These are phyloP conservation scores for Medakamo hakoo DNA, from an alignment of 139 green algal species.

Conservation along the genomic window DNA sequence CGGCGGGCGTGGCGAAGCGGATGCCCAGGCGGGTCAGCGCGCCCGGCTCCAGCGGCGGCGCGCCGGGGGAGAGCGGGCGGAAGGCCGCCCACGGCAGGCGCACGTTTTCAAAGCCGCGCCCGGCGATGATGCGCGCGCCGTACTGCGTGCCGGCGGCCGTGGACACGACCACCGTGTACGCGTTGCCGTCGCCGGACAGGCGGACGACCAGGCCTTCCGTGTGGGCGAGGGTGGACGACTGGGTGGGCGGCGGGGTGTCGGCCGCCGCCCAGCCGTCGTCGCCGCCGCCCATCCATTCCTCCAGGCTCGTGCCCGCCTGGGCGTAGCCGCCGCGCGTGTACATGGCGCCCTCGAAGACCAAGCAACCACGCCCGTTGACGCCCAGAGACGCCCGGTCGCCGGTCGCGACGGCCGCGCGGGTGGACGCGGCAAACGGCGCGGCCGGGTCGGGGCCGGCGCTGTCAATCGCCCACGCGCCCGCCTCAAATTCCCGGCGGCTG, in stretches of 20 bases:
- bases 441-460: slow-evolving; percentile 1
- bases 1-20: slow-evolving; percentile 35
- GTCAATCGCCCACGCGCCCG: not conserved
- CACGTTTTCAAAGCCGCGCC: slow-evolving; percentile 39
- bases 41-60: slow-evolving; percentile 5
- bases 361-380: slow-evolving; percentile 22
- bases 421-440: slow-evolving; percentile 5
- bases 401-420: slow-evolving; percentile 8
- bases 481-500: slow-evolving; percentile 13
- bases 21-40: slow-evolving; percentile 24
- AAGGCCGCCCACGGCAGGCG: slow-evolving; percentile 77
- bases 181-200: slow-evolving; percentile 59
- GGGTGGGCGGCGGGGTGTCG: too few relatives aligned
- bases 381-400: slow-evolving; percentile 7
- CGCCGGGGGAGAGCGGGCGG: slow-evolving; percentile 21
- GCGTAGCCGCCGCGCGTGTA: not conserved
- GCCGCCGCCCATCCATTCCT: slow-evolving; percentile 28
- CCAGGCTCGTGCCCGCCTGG: slow-evolving; percentile 40
- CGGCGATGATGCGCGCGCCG: slow-evolving; percentile 41
- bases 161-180: slow-evolving; percentile 54
- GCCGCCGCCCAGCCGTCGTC: slow-evolving; percentile 7
- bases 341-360: slow-evolving; percentile 43
- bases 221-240: slow-evolving; percentile 11
- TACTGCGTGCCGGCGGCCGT: slow-evolving; percentile 36
- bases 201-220: slow-evolving; percentile 69